A percentile compares a stretch with the other conserved stretches of the same genome.
Conservation (phyloP, 208 protist genomes). For the Phytomonas francai region DNA sequence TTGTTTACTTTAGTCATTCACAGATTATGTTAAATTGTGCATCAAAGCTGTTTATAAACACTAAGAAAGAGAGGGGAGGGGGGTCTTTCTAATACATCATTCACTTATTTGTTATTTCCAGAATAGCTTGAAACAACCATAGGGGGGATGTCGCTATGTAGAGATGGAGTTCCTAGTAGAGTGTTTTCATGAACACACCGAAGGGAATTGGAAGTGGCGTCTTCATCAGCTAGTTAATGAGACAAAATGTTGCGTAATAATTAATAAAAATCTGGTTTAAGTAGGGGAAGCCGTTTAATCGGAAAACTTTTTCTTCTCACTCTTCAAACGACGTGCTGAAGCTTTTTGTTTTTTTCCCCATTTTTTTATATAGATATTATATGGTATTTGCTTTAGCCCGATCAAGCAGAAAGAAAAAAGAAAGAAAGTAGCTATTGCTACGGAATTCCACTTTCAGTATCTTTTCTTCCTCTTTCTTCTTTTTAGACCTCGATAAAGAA, state of each 20-base stretch:
- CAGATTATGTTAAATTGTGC: neutral
- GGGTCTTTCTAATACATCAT: neutral
- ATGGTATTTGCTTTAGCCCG: neutral
- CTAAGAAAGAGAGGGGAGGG: neutral
- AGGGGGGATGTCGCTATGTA: neutral
- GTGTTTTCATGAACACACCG: neutral
- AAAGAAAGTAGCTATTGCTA: neutral
- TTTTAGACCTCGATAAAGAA: conserved; percentile 1
- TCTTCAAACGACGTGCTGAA: neutral
- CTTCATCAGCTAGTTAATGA: neutral
- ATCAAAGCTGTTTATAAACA: neutral
- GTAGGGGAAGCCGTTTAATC: neutral
- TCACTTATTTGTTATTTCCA: neutral
- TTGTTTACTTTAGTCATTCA: neutral
- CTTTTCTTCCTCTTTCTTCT: conserved; percentile 1
- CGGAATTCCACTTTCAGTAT: neutral
- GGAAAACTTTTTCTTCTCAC: neutral
- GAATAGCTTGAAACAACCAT: neutral
- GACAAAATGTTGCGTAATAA: conserved; percentile 1
- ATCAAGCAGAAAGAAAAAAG: neutral
- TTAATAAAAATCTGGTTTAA: neutral
- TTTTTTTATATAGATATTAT: conserved; percentile 2
- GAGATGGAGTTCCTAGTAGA: neutral
- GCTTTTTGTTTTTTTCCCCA: neutral
- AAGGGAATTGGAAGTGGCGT: neutral